phyloP scores from a whole-genome alignment of 2,329 filamentous ascomycete genomes.

The Pseudomassariella vexata region DNA sequence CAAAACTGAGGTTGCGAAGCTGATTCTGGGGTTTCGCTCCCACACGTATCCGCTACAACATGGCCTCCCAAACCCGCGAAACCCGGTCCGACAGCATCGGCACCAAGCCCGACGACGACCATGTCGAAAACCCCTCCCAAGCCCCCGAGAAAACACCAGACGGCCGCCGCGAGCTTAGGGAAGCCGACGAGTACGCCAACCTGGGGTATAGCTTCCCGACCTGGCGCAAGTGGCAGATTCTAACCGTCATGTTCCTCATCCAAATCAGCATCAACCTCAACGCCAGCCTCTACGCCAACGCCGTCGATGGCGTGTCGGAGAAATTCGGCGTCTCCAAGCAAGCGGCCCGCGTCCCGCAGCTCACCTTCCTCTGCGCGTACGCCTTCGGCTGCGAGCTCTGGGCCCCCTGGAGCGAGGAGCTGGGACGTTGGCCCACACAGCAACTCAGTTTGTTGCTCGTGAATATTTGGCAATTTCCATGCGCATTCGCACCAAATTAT shows the following conservation, averaged over 20 bases:
- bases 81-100: no score
- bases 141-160: no score
- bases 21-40: no score
- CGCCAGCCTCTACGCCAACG: conserved; percentile 66
- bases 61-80: no score
- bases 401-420: conserved; percentile 46
- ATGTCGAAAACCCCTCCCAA: no score
- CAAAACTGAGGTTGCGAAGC: no score
- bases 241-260: conserved; percentile 62
- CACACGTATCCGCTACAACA: no score
- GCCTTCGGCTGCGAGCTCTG: conserved; percentile 47
- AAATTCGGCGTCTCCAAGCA: conserved; percentile 62
- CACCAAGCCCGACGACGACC: not conserved
- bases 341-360: conserved; percentile 60
- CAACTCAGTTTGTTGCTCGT: conserved; percentile 42
- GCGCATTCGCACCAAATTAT: conserved; percentile 32
- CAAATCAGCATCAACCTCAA: conserved; percentile 75
- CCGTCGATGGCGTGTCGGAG: conserved; percentile 53
- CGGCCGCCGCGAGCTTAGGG: no score
- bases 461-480: conserved; percentile 44
- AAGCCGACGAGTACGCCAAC: conserved; percentile 39
- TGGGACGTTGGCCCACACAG: conserved; percentile 41
- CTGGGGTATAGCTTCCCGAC: conserved; percentile 38
- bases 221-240: conserved; percentile 60
- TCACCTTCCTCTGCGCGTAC: conserved; percentile 53